Evolutionary conservation across 495 filamentous ascomycete species (phyloP).

Genomic region (Penicillium bialowiezense): DNA sequence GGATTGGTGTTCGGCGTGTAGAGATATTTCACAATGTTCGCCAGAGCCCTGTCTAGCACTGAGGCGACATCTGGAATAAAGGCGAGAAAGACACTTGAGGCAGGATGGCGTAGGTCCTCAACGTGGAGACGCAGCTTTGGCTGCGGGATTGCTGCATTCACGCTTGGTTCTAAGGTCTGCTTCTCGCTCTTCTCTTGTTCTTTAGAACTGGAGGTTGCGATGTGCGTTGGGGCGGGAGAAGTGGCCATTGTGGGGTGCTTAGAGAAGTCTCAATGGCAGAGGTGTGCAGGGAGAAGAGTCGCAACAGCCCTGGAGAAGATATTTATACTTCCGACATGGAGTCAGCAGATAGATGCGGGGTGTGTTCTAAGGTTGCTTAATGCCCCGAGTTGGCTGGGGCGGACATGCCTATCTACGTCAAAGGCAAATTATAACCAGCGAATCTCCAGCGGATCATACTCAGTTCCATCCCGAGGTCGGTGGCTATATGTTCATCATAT

Average conservation of each 20-base stretch:
- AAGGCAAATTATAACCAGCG: too few relatives aligned
- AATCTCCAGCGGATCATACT: too few relatives aligned
- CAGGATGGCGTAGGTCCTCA: conserved; percentile 65
- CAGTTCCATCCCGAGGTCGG: too few relatives aligned
- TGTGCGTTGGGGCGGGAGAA: conserved; percentile 8
- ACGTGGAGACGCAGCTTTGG: conserved; percentile 70
- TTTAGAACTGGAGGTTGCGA: conserved; percentile 10
- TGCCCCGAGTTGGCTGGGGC: too few relatives aligned
- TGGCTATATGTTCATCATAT: too few relatives aligned
- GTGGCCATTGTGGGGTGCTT: conserved; percentile 6
- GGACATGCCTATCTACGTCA: too few relatives aligned
- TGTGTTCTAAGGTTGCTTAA: too few relatives aligned
- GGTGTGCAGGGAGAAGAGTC: too few relatives aligned
- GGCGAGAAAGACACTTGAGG: conserved; percentile 59
- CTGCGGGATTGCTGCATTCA: conserved; percentile 23
- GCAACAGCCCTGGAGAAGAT: too few relatives aligned
- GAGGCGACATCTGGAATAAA: conserved; percentile 53
- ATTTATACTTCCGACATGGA: too few relatives aligned
- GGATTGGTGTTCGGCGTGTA: conserved; percentile 46
- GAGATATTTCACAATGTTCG: conserved; percentile 60
- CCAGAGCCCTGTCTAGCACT: conserved; percentile 59
- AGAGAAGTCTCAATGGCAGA: not conserved
- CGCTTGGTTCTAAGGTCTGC: not conserved
- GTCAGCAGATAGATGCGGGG: too few relatives aligned
- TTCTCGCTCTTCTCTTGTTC: conserved; percentile 1